Percentiles rank a stretch among this genome's conserved stretches.
These are phyloP conservation scores for Dipodascopsis uninucleata DNA, from an alignment of 805 yeast species.

Conservation along the genomic window DNA sequence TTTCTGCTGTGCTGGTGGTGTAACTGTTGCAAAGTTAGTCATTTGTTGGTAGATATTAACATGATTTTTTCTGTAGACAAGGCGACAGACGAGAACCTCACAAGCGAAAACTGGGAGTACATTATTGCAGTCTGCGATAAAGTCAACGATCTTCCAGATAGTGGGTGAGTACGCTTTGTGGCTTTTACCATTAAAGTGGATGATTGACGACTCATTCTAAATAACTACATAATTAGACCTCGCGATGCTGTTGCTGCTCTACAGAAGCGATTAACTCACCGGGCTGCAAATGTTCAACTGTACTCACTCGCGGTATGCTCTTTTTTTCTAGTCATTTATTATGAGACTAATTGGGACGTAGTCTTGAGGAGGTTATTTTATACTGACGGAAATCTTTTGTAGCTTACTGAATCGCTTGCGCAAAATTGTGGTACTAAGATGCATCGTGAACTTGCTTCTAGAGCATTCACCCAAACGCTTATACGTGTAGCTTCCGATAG, in stretches of 20 bases:
- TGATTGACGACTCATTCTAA: background rate
- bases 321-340: background rate
- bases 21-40: background rate
- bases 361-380: background rate
- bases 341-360: background rate
- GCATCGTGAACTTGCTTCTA: conserved; percentile 59
- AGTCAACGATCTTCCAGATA: conserved; percentile 59
- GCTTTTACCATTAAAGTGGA: background rate
- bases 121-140: conserved; percentile 64
- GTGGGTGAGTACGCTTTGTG: conserved; percentile 36
- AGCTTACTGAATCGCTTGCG: conserved; percentile 54
- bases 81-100: conserved; percentile 63
- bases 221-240: conserved; percentile 36
- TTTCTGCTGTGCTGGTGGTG: background rate
- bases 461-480: conserved; percentile 49
- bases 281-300: conserved; percentile 63
- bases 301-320: conserved; percentile 45
- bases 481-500: conserved; percentile 50
- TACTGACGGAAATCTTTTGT: background rate
- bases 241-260: conserved; percentile 47
- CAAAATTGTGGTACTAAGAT: conserved; percentile 74
- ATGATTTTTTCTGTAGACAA: conserved; percentile 29
- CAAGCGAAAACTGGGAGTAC: conserved; percentile 65
- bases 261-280: conserved; percentile 46
- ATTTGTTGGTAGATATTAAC: background rate